Evolutionary conservation across 164 flowering plant species (phyloP).

Genomic region (Malania oleifera): DNA sequence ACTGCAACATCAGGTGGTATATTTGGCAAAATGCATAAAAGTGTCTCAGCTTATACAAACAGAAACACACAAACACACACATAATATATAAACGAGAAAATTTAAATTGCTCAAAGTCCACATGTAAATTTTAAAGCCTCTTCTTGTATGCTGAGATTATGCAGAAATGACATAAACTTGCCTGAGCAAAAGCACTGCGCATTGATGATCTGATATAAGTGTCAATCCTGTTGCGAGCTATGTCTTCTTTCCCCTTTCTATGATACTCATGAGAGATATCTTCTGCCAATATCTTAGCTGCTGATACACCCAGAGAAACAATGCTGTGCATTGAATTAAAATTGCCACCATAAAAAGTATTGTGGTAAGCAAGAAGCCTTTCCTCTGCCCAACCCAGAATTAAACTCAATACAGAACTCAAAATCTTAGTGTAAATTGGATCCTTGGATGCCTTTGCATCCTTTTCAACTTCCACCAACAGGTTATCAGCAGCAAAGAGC

Average conservation of each 20-base stretch:
- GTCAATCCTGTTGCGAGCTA: slow-evolving; percentile 56
- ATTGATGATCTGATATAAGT: slow-evolving; percentile 77
- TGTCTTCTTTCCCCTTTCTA: slow-evolving; percentile 48
- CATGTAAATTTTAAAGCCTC: neutral
- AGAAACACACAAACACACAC: neutral
- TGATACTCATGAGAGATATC: slow-evolving; percentile 59
- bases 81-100: neutral
- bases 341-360: slow-evolving; percentile 44
- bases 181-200: slow-evolving; percentile 79
- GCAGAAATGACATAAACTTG: slow-evolving; percentile 29
- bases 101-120: neutral
- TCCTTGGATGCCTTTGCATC: slow-evolving; percentile 58
- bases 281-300: slow-evolving; percentile 64
- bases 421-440: slow-evolving; percentile 41
- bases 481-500: slow-evolving; percentile 57
- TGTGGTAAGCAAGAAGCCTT: slow-evolving; percentile 74
- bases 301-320: slow-evolving; percentile 48
- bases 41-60: neutral
- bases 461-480: slow-evolving; percentile 60
- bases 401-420: slow-evolving; percentile 46
- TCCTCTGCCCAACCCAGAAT: slow-evolving; percentile 78
- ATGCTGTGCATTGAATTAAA: slow-evolving; percentile 50
- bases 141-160: neutral
- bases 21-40: neutral
- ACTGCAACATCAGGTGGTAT: neutral